Conservation (phyloP, 495 filamentous ascomycete species). For the Xeromyces bisporus region DNA sequence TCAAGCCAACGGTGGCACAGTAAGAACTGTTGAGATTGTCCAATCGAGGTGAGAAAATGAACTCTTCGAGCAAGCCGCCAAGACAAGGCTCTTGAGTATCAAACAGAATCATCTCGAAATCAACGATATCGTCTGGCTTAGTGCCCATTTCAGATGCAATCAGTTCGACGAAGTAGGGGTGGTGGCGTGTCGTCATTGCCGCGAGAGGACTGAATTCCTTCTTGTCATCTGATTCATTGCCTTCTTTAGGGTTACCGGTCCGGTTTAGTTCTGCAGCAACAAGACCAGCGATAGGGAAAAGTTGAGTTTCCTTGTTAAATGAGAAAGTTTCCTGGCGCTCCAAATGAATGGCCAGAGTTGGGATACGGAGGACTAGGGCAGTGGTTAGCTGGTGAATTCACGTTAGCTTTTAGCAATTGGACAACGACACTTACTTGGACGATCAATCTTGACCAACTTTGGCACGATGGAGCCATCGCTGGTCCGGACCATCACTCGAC, state of each 20-base stretch:
- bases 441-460: constrained; percentile 78
- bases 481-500: constrained; percentile 66
- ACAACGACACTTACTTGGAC: constrained; percentile 41
- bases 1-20: constrained; percentile 66
- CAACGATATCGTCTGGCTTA: constrained; percentile 52
- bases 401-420: background rate
- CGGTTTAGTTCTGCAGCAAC: constrained; percentile 77
- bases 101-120: constrained; percentile 93
- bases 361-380: constrained; percentile 59
- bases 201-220: constrained; percentile 49
- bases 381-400: too few species aligned
- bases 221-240: constrained; percentile 21
- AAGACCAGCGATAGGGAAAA: constrained; percentile 85
- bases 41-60: constrained; percentile 82
- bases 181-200: constrained; percentile 67
- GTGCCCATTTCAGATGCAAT: constrained; percentile 68
- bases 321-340: constrained; percentile 68
- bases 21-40: constrained; percentile 95
- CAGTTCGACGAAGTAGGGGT: constrained; percentile 67
- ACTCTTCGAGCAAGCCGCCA: constrained; percentile 80
- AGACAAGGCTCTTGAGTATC: constrained; percentile 83
- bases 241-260: constrained; percentile 27
- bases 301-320: constrained; percentile 92
- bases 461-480: constrained; percentile 59
- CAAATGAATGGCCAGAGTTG: constrained; percentile 85